Conservation (phyloP, 305 asterid species). For the Solanum hybrid region DNA sequence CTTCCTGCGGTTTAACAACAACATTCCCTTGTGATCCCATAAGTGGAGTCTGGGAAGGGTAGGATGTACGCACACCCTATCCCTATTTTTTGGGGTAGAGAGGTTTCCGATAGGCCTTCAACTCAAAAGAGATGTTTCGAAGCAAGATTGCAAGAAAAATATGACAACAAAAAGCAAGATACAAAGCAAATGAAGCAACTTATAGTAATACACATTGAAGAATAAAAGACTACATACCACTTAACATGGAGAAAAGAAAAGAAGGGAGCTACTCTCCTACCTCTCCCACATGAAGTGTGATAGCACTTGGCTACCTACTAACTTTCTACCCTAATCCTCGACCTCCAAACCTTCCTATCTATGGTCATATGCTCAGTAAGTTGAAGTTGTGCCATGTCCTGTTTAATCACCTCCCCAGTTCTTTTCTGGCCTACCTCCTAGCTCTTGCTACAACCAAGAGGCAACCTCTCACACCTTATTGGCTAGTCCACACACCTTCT, state of each 20-base stretch:
- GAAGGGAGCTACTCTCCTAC: neutral
- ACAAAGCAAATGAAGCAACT: neutral
- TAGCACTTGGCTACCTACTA: neutral
- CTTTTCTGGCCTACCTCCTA: neutral
- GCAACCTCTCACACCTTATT: neutral
- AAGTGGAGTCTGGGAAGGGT: neutral
- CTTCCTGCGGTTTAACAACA: neutral
- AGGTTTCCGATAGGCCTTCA: neutral
- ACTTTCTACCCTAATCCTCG: neutral
- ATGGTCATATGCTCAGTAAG: neutral
- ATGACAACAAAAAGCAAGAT: neutral
- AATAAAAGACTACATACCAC: neutral
- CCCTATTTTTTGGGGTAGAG: neutral
- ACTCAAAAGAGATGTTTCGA: neutral
- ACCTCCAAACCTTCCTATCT: neutral
- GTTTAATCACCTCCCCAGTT: neutral
- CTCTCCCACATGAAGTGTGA: neutral
- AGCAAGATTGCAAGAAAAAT: neutral
- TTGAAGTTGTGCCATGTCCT: neutral
- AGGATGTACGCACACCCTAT: neutral
- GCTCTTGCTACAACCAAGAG: neutral
- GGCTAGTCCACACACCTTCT: neutral
- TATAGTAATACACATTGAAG: neutral
- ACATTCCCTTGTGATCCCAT: neutral
- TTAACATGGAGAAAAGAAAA: neutral